Evolutionary conservation across 2,329 filamentous ascomycete genomes (phyloP).

Genomic region (Penicillium hesseltinei): DNA sequence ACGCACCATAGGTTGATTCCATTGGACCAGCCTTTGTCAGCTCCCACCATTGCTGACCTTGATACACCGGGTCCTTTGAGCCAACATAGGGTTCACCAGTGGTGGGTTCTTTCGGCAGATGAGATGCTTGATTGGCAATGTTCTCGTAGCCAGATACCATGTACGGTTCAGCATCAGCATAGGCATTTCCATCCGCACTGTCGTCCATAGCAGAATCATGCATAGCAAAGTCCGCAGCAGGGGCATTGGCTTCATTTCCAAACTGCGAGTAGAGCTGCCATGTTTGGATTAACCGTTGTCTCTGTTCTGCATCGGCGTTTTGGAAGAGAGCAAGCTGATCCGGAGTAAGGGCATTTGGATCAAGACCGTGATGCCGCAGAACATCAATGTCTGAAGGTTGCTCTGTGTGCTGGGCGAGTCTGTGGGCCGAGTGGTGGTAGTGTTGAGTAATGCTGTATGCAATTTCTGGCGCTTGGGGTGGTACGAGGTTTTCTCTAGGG

Average conservation of each 20-base stretch:
- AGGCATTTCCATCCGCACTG: conserved; percentile 31
- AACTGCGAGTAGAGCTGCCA: conserved; percentile 71
- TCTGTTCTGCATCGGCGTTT: conserved; percentile 69
- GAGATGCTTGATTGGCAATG: conserved; percentile 63
- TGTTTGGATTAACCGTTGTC: conserved; percentile 72
- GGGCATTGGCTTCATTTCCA: background rate
- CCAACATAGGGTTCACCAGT: conserved; percentile 35
- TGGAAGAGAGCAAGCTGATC: conserved; percentile 78
- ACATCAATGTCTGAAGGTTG: conserved; percentile 53
- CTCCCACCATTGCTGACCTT: conserved; percentile 41
- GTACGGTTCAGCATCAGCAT: conserved; percentile 74
- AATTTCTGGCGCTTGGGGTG: conserved; percentile 48
- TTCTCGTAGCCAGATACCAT: conserved; percentile 79
- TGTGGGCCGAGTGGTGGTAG: conserved; percentile 77
- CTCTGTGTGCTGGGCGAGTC: conserved; percentile 39
- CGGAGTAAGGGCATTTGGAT: conserved; percentile 66
- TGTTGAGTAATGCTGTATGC: conserved; percentile 76
- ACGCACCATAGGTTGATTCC: conserved; percentile 41
- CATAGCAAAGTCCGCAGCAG: conserved; percentile 9
- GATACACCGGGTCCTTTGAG: conserved; percentile 44
- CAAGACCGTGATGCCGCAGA: conserved; percentile 65
- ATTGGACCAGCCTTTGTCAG: conserved; percentile 28
- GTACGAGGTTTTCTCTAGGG: conserved; percentile 35
- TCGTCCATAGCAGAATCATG: conserved; percentile 25
- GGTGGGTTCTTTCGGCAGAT: conserved; percentile 26